Conservation (phyloP, 148 eudicot species). For the Oxyria digyna region DNA sequence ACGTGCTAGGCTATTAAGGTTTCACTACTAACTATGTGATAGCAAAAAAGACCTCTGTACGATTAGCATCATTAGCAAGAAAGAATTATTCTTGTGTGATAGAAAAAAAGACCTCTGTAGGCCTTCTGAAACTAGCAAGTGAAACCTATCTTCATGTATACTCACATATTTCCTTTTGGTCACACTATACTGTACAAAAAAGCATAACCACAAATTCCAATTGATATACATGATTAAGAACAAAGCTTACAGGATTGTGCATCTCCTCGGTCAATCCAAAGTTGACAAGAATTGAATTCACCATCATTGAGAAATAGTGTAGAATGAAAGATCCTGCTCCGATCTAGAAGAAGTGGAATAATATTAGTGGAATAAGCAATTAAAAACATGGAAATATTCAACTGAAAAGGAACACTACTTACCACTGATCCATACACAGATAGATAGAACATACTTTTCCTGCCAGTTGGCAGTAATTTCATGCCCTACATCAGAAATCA, state of each 20-base stretch:
- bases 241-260: conserved; percentile 70
- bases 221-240: neutral
- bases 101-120: no score
- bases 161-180: no score
- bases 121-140: no score
- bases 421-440: conserved; percentile 69
- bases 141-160: no score
- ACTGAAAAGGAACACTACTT: conserved; percentile 16
- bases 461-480: conserved; percentile 84
- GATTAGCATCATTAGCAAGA: no score
- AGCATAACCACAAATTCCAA: neutral
- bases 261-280: conserved; percentile 88
- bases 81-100: no score
- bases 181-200: neutral
- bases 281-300: conserved; percentile 67
- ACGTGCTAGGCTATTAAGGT: no score
- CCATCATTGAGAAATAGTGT: conserved; percentile 51
- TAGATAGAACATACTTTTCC: conserved; percentile 68
- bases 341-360: conserved; percentile 26
- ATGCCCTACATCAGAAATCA: conserved; percentile 49
- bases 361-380: neutral
- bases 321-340: conserved; percentile 77
- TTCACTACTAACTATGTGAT: no score
- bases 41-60: no score
- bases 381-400: neutral